Conservation (phyloP, 768 basidiomycete species). For the Boletus pseudo-olivaceus region DNA sequence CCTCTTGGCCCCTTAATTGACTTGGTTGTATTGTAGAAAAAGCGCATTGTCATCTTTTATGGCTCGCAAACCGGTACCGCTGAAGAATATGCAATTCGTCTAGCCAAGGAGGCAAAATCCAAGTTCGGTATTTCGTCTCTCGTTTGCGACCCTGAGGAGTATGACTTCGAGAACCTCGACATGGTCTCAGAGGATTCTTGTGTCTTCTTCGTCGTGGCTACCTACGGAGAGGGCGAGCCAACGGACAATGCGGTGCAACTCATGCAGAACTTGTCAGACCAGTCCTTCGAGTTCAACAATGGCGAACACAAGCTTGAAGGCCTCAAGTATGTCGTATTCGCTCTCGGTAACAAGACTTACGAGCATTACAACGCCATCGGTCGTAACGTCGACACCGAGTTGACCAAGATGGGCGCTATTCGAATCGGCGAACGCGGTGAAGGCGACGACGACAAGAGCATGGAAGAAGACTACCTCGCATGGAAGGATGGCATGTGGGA, state of each 20-base stretch:
- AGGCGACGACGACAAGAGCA: slow-evolving; percentile 98
- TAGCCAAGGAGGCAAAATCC: slow-evolving; percentile 96
- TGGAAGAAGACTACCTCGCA: slow-evolving; percentile 99
- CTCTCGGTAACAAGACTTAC: slow-evolving; percentile 90
- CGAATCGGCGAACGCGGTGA: slow-evolving; percentile 90
- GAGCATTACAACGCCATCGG: slow-evolving; percentile 95
- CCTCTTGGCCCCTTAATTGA: slow-evolving; percentile 3
- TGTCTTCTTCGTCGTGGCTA: slow-evolving; percentile 95
- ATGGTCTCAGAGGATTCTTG: slow-evolving; percentile 82
- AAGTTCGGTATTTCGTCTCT: slow-evolving; percentile 94
- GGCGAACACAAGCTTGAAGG: slow-evolving; percentile 73
- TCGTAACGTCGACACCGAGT: slow-evolving; percentile 66
- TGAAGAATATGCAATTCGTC: slow-evolving; percentile 95
- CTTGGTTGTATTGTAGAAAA: slow-evolving; percentile 59
- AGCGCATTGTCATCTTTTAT: slow-evolving; percentile 95
- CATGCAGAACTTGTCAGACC: slow-evolving; percentile 87
- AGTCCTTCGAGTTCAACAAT: slow-evolving; percentile 82
- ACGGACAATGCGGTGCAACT: slow-evolving; percentile 96
- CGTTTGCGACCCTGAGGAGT: slow-evolving; percentile 98
- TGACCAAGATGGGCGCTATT: slow-evolving; percentile 76
- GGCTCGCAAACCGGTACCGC: slow-evolving; percentile 99
- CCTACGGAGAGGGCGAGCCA: slow-evolving; percentile 98
- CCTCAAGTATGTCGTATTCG: slow-evolving; percentile 93
- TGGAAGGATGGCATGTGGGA: slow-evolving; percentile 99
- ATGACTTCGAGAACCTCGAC: slow-evolving; percentile 97